Percentiles rank a stretch among this genome's conserved stretches.
Evolutionary conservation across 768 basidiomycete species (phyloP).

Genomic region (Cystobasidium ongulense): DNA sequence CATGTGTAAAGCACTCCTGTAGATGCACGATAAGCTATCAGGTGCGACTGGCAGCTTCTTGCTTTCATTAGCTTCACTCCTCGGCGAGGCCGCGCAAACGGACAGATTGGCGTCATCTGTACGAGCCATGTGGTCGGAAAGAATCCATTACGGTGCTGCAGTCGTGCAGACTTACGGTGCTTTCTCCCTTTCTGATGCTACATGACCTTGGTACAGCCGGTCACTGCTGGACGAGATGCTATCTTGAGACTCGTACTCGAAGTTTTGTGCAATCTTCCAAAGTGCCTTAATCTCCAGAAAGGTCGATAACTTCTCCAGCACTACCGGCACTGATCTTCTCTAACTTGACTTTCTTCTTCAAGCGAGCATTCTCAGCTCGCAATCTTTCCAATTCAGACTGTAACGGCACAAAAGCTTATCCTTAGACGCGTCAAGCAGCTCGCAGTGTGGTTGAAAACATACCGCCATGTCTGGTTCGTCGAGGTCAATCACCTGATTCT

Average conservation of each 20-base stretch:
- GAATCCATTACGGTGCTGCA: too few relatives aligned
- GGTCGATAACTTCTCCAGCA: background rate
- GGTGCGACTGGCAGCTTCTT: too few relatives aligned
- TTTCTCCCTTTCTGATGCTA: too few relatives aligned
- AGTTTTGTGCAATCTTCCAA: background rate
- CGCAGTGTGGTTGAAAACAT: background rate
- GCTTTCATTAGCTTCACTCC: too few relatives aligned
- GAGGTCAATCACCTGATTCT: constrained; percentile 7
- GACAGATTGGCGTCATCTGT: too few relatives aligned
- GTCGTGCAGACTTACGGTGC: too few relatives aligned
- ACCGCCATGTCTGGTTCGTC: background rate
- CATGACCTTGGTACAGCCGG: background rate
- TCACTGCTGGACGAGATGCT: background rate
- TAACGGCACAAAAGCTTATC: background rate
- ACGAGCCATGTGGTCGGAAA: too few relatives aligned
- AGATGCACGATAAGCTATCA: too few relatives aligned
- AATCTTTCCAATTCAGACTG: background rate
- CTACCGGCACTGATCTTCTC: background rate
- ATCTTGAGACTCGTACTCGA: background rate
- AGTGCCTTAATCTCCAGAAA: background rate
- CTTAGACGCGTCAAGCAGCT: background rate
- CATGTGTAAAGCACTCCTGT: too few relatives aligned
- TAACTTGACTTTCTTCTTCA: constrained; percentile 21
- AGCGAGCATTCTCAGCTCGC: background rate
- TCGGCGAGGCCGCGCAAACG: too few relatives aligned